Percentiles rank a stretch among this genome's conserved stretches.
Evolutionary conservation across 2,329 filamentous ascomycete genomes (phyloP).

Genomic region (Colletotrichum aenigma): DNA sequence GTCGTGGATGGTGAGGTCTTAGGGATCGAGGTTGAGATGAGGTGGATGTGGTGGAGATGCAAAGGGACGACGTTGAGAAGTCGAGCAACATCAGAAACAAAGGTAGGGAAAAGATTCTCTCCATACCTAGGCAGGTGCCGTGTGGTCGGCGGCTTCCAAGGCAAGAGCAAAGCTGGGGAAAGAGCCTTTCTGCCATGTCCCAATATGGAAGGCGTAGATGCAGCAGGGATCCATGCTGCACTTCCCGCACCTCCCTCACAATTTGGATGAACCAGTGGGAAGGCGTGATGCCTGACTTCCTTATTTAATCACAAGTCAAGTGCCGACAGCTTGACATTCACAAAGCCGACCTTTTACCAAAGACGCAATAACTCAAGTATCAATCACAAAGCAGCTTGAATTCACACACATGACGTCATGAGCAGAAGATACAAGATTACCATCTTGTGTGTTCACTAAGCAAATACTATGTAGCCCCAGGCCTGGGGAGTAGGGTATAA

Average conservation of each 20-base stretch:
- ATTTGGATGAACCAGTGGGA: conserved; percentile 10
- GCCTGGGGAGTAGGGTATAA: conserved; percentile 13
- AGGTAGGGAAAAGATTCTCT: not conserved
- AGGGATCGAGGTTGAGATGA: not conserved
- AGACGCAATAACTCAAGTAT: fast-evolving
- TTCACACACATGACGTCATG: not conserved
- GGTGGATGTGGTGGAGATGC: not conserved
- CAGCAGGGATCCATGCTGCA: not conserved
- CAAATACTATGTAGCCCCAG: conserved; percentile 8
- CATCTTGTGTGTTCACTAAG: not conserved
- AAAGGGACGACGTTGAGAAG: not conserved
- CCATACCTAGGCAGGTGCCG: not conserved
- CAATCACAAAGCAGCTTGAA: not conserved
- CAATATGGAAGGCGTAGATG: not conserved
- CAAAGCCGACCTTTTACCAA: not conserved
- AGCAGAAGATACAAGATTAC: not conserved
- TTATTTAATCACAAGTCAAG: not conserved
- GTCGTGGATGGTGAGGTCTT: not conserved
- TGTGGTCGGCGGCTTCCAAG: not conserved
- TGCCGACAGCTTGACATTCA: not conserved
- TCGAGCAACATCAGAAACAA: not conserved
- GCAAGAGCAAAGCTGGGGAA: not conserved
- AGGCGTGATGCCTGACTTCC: not conserved
- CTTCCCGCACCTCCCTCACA: conserved; percentile 3
- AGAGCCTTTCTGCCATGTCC: not conserved